Conservation (phyloP, 164 flowering plant species). For the Vitis vinifera region DNA sequence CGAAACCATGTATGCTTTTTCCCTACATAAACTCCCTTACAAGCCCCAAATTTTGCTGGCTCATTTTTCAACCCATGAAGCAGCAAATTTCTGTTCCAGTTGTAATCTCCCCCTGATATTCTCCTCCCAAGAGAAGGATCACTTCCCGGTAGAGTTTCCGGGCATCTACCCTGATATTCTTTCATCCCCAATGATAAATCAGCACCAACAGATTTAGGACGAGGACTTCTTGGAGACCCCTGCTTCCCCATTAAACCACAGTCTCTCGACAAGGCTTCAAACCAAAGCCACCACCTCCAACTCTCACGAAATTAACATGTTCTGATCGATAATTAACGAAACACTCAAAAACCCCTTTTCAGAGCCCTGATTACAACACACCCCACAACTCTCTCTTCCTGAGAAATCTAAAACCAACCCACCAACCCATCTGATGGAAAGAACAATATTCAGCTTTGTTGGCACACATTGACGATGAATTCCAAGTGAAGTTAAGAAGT, state of each 20-base stretch:
- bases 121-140: slow-evolving; percentile 54
- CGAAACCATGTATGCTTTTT: slow-evolving; percentile 51
- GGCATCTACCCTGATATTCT: slow-evolving; percentile 26
- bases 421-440: slow-evolving; percentile 13
- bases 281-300: background rate
- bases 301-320: background rate
- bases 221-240: slow-evolving; percentile 37
- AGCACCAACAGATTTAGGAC: slow-evolving; percentile 18
- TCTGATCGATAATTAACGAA: background rate
- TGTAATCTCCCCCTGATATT: slow-evolving; percentile 34
- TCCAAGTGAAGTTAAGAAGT: slow-evolving; percentile 35
- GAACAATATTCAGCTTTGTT: slow-evolving; percentile 14
- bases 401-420: slow-evolving; percentile 1
- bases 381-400: slow-evolving; percentile 6
- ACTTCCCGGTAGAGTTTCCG: slow-evolving; percentile 23
- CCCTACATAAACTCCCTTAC: slow-evolving; percentile 40
- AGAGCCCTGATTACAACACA: background rate
- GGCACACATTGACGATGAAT: slow-evolving; percentile 15
- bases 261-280: slow-evolving; percentile 6
- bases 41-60: slow-evolving; percentile 27
- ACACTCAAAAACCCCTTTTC: background rate
- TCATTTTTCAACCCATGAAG: slow-evolving; percentile 50
- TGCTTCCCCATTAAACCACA: slow-evolving; percentile 50
- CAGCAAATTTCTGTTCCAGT: slow-evolving; percentile 36
- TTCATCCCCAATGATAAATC: slow-evolving; percentile 28